These are phyloP conservation scores for Microglena sp. DNA, from an alignment of 139 green algal species.

Conservation along the genomic window DNA sequence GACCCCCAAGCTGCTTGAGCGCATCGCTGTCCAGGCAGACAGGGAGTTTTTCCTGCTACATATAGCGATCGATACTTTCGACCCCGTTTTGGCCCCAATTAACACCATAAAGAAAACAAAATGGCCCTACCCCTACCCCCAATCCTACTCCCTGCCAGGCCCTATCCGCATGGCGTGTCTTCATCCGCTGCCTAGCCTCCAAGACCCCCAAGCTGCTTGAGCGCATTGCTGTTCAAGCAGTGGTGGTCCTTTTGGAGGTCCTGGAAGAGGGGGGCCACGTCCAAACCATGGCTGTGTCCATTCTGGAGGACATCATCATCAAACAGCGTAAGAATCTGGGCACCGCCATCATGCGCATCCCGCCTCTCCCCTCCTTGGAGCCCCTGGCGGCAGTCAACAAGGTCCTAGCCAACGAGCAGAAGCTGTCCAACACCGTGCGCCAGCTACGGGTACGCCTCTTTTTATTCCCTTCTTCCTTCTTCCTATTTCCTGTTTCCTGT, in stretches of 20 bases:
- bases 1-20: slow-evolving; percentile 39
- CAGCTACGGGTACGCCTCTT: too few species aligned
- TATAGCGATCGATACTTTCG: too few species aligned
- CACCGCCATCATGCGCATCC: slow-evolving; percentile 44
- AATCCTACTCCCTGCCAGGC: too few species aligned
- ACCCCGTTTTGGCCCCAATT: too few species aligned
- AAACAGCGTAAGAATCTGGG: slow-evolving; percentile 7
- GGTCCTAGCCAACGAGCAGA: slow-evolving; percentile 33
- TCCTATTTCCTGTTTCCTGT: too few species aligned
- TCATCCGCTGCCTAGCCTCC: slow-evolving; percentile 19
- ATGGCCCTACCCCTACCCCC: too few species aligned
- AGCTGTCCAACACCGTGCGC: slow-evolving; percentile 1
- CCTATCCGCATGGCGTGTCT: slow-evolving; percentile 30
- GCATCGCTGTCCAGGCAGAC: slow-evolving; percentile 44
- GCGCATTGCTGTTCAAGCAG: slow-evolving; percentile 42
- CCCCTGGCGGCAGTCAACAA: slow-evolving; percentile 22
- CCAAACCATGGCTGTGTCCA: neutral
- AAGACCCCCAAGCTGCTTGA: slow-evolving; percentile 38
- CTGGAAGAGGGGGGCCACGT: slow-evolving; percentile 45
- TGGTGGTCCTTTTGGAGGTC: slow-evolving; percentile 59
- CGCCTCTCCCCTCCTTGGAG: slow-evolving; percentile 30
- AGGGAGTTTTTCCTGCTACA: slow-evolving; percentile 68
- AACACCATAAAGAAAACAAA: too few species aligned
- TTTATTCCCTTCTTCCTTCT: too few species aligned
- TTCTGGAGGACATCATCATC: slow-evolving; percentile 9